phyloP scores from a whole-genome alignment of 768 basidiomycete species.

The Lactarius trivialis region DNA sequence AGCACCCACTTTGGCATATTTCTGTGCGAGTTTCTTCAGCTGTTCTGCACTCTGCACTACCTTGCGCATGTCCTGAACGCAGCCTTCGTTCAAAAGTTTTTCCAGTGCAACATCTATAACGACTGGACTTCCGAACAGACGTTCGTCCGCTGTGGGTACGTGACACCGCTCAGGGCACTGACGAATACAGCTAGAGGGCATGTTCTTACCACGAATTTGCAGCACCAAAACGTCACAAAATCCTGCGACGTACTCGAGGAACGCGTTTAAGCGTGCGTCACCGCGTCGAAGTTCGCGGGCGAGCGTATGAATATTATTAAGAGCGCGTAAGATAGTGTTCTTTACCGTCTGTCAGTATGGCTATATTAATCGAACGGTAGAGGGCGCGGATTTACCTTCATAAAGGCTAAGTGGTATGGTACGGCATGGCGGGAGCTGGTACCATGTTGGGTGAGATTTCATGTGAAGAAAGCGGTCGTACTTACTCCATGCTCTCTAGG shows the following conservation, averaged over 20 bases:
- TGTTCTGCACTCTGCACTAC: neutral
- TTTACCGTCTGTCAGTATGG: neutral
- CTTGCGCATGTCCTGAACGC: conserved; percentile 12
- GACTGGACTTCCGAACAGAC: conserved; percentile 6
- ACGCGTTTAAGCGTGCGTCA: conserved; percentile 11
- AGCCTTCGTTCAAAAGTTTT: conserved; percentile 2
- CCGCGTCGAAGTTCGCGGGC: neutral
- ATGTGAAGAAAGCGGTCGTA: neutral
- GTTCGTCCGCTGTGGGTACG: conserved; percentile 1
- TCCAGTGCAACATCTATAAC: neutral
- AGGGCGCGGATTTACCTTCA: conserved; percentile 9
- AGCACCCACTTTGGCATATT: conserved; percentile 10
- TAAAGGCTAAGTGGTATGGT: conserved; percentile 18
- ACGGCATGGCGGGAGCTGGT: conserved; percentile 13
- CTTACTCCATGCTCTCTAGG: conserved; percentile 15
- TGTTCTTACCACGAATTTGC: conserved; percentile 6
- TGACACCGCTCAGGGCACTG: neutral
- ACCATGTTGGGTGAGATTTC: neutral
- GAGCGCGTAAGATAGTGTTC: conserved; percentile 20
- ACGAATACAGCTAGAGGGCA: neutral
- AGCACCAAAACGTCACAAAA: conserved; percentile 11
- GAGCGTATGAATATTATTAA: conserved; percentile 15
- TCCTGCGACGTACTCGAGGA: conserved; percentile 14
- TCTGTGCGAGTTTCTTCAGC: conserved; percentile 7
- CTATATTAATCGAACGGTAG: neutral